Evolutionary conservation across 2,329 filamentous ascomycete species (phyloP), one percentile per base, ranked within the genome.

Genomic region (Nothopassalora personata): DNA sequence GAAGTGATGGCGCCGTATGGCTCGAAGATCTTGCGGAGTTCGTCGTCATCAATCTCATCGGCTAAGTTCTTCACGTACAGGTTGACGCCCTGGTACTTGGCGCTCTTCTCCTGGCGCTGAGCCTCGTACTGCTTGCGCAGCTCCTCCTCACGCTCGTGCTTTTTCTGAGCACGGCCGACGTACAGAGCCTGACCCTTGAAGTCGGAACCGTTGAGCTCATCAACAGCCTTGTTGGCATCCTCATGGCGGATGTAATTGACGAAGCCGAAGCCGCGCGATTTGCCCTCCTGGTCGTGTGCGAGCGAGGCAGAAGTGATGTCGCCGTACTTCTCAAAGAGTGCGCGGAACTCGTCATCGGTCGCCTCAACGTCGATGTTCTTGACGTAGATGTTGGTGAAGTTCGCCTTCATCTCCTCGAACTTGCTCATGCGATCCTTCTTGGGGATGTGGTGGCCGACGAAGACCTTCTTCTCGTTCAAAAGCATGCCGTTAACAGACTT

Each of bases 371-470:
- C 85, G 70, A 99, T 88, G 82, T 99, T 99, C 87, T 99, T 99
- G 81, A 99, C 90, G 81, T 99, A 99, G 78, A 99, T 87, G 78
- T 99, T 99, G 82, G 94, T 99, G 85, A 95, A 99, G 84, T 99
- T 99, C 78, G 94, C 94, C 88, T 99, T 99, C 93, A 99, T 99
- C 84, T 99, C 94, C 82, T 99, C 94, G 71, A 97, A 97, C 82
- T 99, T 99, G 90, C 91, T 96, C 85, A 97, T 94, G 72, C 94
- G 93, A 75, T 99, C 94, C 85, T 97, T 97, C 89, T 97, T 97
- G 76, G 94, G 92, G 72, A 99, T 97, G 81, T 99, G 94, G 80
- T 97, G 93, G 66, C 94, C 94, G 69, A 99, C 94, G 71, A 95
- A 99, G 66, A 99, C 94, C 86, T 99, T 99, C 88, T 99, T 99